Conservation (phyloP, 1,284 basidiomycete species). For the Ustanciosporium gigantosporum region DNA sequence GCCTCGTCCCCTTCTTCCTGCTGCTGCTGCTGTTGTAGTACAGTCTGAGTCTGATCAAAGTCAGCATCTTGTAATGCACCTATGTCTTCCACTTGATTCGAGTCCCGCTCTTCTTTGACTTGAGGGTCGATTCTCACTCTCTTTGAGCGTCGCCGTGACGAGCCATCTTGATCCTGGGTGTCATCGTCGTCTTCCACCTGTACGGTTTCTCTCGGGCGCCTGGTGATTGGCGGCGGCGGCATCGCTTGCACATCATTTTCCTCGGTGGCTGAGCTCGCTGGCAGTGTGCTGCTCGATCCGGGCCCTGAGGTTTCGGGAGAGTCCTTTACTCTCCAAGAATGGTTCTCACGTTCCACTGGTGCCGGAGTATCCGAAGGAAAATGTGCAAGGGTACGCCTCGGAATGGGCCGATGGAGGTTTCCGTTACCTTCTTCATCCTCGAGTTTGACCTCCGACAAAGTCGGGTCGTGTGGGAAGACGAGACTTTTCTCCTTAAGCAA, state of each 20-base stretch:
- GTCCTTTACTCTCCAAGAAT: slow-evolving; percentile 25
- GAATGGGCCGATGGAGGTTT: slow-evolving; percentile 41
- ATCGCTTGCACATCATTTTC: neutral
- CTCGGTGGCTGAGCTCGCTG: neutral
- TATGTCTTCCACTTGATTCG: slow-evolving; percentile 12
- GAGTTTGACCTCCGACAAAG: slow-evolving; percentile 23
- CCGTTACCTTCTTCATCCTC: slow-evolving; percentile 43
- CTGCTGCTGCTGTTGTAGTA: no score
- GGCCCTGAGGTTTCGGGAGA: slow-evolving; percentile 8
- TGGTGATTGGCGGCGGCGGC: neutral
- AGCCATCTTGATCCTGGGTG: neutral
- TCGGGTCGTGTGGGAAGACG: slow-evolving; percentile 25
- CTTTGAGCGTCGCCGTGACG: slow-evolving; percentile 15
- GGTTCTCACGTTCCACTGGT: slow-evolving; percentile 1
- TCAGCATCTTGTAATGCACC: neutral
- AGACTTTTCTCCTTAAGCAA: slow-evolving; percentile 51
- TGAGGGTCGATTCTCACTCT: slow-evolving; percentile 9
- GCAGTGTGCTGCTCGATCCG: neutral
- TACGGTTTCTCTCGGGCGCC: neutral
- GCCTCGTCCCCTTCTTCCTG: neutral
- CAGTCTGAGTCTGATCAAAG: neutral
- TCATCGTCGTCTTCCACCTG: neutral
- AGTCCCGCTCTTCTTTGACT: slow-evolving; percentile 9
- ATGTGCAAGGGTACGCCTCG: slow-evolving; percentile 7
- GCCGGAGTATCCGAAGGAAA: no score